These are phyloP conservation scores for Talaromyces marneffei DNA, from an alignment of 2,329 filamentous ascomycete species.

Conservation along the genomic window DNA sequence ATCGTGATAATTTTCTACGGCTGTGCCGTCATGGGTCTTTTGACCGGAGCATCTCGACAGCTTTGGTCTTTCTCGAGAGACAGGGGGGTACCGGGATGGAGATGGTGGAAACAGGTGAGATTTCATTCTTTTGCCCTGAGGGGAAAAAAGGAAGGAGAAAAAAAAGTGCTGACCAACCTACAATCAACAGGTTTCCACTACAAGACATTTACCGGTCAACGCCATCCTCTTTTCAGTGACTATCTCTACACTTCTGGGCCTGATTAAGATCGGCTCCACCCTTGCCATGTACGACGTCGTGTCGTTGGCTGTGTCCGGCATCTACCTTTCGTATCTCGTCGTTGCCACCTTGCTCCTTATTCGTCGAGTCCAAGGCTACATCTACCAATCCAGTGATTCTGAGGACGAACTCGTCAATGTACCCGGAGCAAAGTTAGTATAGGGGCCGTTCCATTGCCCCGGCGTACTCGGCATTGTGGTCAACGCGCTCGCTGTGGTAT, in stretches of 20 bases:
- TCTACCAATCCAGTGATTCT: conserved; percentile 17
- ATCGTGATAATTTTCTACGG: conserved; percentile 37
- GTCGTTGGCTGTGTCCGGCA: conserved; percentile 29
- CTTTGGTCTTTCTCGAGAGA: conserved; percentile 39
- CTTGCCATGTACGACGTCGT: conserved; percentile 30
- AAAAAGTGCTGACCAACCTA: not conserved
- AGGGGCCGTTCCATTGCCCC: conserved; percentile 27
- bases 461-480: conserved; percentile 36
- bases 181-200: conserved; percentile 26
- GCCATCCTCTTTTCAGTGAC: not conserved
- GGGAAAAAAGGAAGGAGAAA: not conserved
- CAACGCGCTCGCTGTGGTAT: conserved; percentile 42
- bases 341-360: conserved; percentile 25
- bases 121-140: conserved; percentile 14
- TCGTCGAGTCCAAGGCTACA: conserved; percentile 21
- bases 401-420: conserved; percentile 22
- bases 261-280: conserved; percentile 31
- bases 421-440: conserved; percentile 24
- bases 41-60: conserved; percentile 33
- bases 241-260: not conserved
- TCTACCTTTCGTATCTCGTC: conserved; percentile 28
- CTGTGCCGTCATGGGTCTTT: conserved; percentile 25
- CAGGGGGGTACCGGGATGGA: conserved; percentile 31
- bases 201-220: conserved; percentile 33
- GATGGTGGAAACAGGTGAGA: conserved; percentile 22